Conservation (phyloP, 2,329 filamentous ascomycete genomes). For the Sporothrix phasma region DNA sequence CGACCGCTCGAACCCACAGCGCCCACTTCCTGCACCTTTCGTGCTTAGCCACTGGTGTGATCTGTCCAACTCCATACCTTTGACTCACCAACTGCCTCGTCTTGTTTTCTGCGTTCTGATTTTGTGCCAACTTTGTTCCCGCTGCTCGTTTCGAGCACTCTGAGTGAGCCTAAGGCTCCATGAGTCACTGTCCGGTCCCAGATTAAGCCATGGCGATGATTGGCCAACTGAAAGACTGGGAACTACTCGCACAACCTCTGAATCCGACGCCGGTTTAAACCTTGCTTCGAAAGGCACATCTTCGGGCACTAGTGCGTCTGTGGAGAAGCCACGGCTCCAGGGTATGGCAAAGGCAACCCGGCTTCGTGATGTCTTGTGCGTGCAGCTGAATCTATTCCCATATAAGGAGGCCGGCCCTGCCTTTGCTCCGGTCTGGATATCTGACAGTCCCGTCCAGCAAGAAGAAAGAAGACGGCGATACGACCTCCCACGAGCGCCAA, state of each 20-base stretch:
- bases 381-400: not conserved
- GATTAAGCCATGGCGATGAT: not conserved
- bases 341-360: not conserved
- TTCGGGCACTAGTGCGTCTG: not conserved
- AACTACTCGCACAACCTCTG: not conserved
- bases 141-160: not conserved
- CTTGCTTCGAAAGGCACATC: not conserved
- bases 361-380: not conserved
- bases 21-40: not conserved
- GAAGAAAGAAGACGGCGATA: not conserved
- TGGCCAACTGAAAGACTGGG: not conserved
- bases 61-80: not conserved
- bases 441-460: not conserved
- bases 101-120: not conserved
- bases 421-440: not conserved
- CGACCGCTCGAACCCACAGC: not conserved
- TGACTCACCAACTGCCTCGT: not conserved
- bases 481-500: not conserved
- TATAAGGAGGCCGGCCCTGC: constrained; percentile 1
- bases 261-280: not conserved
- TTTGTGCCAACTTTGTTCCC: not conserved
- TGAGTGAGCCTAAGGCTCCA: not conserved
- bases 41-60: not conserved
- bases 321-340: not conserved
- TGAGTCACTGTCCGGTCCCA: constrained; percentile 11